Conservation (phyloP, 352 stramenopile genomes). For the Heterotrichella gracilis region DNA sequence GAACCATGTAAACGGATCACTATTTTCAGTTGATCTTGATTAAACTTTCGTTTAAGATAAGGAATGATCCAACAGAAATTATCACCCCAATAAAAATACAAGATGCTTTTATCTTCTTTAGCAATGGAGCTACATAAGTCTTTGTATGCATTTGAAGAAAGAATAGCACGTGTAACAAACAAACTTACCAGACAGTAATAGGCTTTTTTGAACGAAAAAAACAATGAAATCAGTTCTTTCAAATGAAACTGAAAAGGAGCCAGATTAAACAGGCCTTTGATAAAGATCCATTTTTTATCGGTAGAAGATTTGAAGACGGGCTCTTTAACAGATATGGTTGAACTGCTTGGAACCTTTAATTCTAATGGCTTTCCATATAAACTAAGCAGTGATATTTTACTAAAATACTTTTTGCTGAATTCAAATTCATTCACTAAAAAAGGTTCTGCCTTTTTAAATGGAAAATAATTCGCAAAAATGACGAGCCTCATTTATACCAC, state of each 20-base stretch:
- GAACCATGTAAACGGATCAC: not conserved
- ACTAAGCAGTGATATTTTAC: not conserved
- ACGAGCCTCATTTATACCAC: not conserved
- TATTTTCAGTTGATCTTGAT: not conserved
- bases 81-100: constrained; percentile 6
- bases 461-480: not conserved
- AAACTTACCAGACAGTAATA: not conserved
- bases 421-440: constrained; percentile 9
- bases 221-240: not conserved
- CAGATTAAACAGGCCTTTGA: not conserved
- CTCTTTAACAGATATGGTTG: not conserved
- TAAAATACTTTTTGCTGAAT: not conserved
- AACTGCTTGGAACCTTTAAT: not conserved
- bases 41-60: not conserved
- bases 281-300: not conserved
- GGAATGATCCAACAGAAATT: constrained; percentile 6
- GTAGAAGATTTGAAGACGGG: not conserved
- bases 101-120: not conserved
- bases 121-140: not conserved
- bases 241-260: not conserved
- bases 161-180: not conserved
- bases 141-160: not conserved
- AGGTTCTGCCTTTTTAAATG: not conserved
- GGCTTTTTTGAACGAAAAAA: not conserved
- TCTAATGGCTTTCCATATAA: not conserved